These are phyloP conservation scores for Sistotremastrum niveocremeum DNA, from an alignment of 768 basidiomycete species.

Conservation along the genomic window DNA sequence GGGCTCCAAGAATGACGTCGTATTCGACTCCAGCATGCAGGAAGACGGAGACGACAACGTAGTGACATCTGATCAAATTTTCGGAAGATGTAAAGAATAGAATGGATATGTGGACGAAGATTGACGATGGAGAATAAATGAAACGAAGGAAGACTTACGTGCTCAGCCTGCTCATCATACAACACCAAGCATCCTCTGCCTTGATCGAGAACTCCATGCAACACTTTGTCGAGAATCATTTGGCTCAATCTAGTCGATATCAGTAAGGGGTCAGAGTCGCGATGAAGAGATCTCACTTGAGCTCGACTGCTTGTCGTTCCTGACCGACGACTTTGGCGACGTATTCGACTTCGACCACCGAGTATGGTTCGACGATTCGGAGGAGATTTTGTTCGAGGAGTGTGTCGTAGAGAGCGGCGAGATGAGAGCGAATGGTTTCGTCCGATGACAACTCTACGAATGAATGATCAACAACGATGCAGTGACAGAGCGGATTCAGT, in stretches of 20 bases:
- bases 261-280: not conserved
- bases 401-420: conserved; percentile 89
- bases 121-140: not conserved
- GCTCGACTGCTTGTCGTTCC: conserved; percentile 76
- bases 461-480: not conserved
- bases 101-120: not conserved
- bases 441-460: conserved; percentile 81
- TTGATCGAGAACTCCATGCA: conserved; percentile 94
- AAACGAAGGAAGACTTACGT: conserved; percentile 38
- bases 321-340: conserved; percentile 83
- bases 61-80: no score
- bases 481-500: not conserved
- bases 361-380: conserved; percentile 93
- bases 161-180: conserved; percentile 76
- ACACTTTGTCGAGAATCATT: conserved; percentile 94
- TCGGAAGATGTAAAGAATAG: not conserved
- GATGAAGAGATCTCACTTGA: conserved; percentile 42
- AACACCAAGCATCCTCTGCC: conserved; percentile 83
- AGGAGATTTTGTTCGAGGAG: conserved; percentile 91
- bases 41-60: no score
- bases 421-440: conserved; percentile 88
- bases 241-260: conserved; percentile 60
- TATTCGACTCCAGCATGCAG: no score
- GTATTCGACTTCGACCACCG: conserved; percentile 78
- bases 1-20: no score